Conservation (phyloP, 345 rosid species). For the Linum tenue region DNA sequence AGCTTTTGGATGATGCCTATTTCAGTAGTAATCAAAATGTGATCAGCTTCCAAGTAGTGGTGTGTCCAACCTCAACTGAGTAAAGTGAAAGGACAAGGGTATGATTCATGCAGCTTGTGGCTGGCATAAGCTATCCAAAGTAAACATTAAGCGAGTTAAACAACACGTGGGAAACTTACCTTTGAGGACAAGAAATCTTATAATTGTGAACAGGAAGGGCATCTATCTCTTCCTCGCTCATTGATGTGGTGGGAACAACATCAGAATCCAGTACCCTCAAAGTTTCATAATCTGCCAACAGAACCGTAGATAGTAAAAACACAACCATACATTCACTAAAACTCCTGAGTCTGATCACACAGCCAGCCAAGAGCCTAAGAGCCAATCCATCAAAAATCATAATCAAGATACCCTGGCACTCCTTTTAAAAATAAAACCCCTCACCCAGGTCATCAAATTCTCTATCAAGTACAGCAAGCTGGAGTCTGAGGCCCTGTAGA, state of each 20-base stretch:
- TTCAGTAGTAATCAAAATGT: no score
- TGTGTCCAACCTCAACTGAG: not conserved
- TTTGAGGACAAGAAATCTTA: constrained; percentile 13
- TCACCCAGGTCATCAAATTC: constrained; percentile 24
- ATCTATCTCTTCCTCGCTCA: constrained; percentile 27
- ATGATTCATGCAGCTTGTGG: not conserved
- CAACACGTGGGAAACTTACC: constrained; percentile 6
- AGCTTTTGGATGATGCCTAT: no score
- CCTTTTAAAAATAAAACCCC: not conserved
- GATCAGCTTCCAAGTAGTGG: not conserved
- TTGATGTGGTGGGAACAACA: constrained; percentile 16
- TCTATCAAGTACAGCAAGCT: constrained; percentile 25
- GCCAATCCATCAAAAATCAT: not conserved
- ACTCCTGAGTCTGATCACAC: not conserved
- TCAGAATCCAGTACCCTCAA: constrained; percentile 24
- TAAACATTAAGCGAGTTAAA: not conserved
- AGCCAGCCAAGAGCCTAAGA: not conserved
- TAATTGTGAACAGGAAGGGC: constrained; percentile 21
- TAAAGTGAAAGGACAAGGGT: not conserved
- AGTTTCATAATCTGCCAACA: constrained; percentile 49
- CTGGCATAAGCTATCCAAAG: not conserved
- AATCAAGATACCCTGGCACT: not conserved
- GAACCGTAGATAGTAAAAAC: not conserved
- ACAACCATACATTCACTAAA: not conserved
- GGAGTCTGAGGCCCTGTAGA: constrained; percentile 25